Base-by-base conservation (phyloP, 495 filamentous ascomycete species). In the Cenococcum geophilum region DNA sequence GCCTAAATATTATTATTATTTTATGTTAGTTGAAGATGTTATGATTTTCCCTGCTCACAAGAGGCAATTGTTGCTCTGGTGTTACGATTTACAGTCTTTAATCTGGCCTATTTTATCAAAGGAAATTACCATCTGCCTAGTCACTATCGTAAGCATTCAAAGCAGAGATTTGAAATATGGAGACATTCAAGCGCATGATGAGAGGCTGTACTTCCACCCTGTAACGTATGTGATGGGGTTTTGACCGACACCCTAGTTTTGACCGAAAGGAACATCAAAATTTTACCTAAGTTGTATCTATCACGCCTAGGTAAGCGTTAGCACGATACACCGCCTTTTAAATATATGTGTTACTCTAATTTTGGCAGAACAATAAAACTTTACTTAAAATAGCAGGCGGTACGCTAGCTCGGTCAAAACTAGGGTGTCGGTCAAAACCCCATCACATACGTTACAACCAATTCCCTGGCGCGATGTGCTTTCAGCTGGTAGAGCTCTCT, bases 171-270 rank as follows among this genome's bases (percentile, higher is more conserved):
- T 23, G 4, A 52, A 32, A 32, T 32, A 52, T n/a, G 1, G 12
- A 52, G 21, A 23, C 16, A 23, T 22, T n/a, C 21, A 25, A 34
- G 55, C 18, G 58, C 47, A 58, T 54, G 48, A 55, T 25, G 47
- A 54, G 64, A 67, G 64, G 60, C 64, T 57, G 64, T 67, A 57
- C 58, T 57, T 60, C 64, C 64, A 60, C 60, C 58, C 40, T 42
- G 64, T 67, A n/a, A n/a, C n/a, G n/a, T n/a, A n/a, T n/a, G n/a
- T n/a, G n/a, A n/a, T n/a, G n/a, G n/a, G n/a, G n/a, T n/a, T n/a
- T n/a, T n/a, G n/a, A n/a, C n/a, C n/a, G n/a, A n/a, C n/a, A n/a
- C n/a, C n/a, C n/a, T n/a, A n/a, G n/a, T n/a, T n/a, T n/a, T n/a
- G n/a, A n/a, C n/a, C n/a, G n/a, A n/a, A n/a, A n/a, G n/a, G n/a